Evolutionary conservation across 1,139 yeast genomes (phyloP).

Genomic region (Zygoascus hellenicus): DNA sequence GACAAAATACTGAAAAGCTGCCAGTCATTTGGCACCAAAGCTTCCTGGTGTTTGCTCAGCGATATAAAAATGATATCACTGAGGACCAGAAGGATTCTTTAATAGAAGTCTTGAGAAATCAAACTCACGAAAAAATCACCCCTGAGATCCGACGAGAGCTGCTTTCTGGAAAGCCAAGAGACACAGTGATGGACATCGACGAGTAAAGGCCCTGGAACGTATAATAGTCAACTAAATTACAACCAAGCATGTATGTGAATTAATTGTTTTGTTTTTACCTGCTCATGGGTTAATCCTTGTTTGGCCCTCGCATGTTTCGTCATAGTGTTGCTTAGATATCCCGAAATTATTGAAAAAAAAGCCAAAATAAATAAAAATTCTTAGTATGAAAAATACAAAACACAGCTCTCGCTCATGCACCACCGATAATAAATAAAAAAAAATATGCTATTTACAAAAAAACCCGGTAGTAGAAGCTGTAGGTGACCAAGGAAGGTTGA

Average conservation of each 20-base stretch:
- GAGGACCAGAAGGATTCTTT: conserved; percentile 95
- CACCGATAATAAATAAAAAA: conserved; percentile 4
- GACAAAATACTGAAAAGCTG: conserved; percentile 49
- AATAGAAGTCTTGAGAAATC: conserved; percentile 83
- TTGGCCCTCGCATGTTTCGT: too few species aligned
- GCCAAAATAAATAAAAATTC: conserved; percentile 8
- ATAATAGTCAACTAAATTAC: conserved; percentile 7
- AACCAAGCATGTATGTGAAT: background rate
- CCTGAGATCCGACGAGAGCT: conserved; percentile 94
- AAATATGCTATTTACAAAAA: conserved; percentile 7
- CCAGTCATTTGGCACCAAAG: conserved; percentile 99
- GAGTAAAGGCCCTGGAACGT: conserved; percentile 2
- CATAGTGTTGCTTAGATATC: too few species aligned
- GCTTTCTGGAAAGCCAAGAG: conserved; percentile 66
- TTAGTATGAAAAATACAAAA: background rate
- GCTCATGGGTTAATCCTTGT: too few species aligned
- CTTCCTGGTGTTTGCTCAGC: conserved; percentile 85
- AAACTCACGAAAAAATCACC: conserved; percentile 82
- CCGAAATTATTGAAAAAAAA: too few species aligned
- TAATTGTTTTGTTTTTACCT: too few species aligned
- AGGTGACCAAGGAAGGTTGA: too few species aligned
- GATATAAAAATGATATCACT: conserved; percentile 94
- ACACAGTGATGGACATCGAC: conserved; percentile 19
- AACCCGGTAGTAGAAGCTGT: background rate
- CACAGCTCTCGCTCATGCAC: too few species aligned